Base-by-base conservation (phyloP, 768 basidiomycete genomes). In the Coprinopsis marcescibilis region DNA sequence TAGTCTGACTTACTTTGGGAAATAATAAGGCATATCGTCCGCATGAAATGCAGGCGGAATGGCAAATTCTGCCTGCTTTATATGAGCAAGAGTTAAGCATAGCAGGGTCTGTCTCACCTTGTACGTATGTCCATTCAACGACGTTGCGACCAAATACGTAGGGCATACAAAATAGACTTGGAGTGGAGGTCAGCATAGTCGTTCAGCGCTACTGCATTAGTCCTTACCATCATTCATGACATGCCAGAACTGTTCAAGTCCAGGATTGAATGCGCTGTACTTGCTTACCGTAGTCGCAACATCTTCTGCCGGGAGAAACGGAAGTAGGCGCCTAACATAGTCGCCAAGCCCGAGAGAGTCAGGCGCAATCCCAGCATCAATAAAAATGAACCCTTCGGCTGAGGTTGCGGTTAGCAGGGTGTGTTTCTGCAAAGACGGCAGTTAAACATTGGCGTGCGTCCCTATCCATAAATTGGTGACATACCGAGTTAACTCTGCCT, bases 91-190 rank as follows among this genome's bases (percentile, higher is more conserved):
- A 17, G 23, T 21, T 12, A 6, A 7, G 8, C 10, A 13, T n/a
- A n/a, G n/a, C n/a, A n/a, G 10, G 14, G 23, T 32, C 2, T 6
- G 6, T 4, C 4, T 33, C 17, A 64, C 70, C 60, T 71, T 71
- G 55, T 60, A 70, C 6, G 58, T 51, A 2, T 50, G 50, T 6
- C 51, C 53, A 14, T 43, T 43, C 44, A 71, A 67, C 10, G 65
- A 65, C 14, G 49, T 49, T 33, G 70, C 43, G 14, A 71, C 33
- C 43, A 52, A 67, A 47, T 73, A 73, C 0, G 70, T 68, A 0
- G 74, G 73, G 46, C 73, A 76, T 19, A 66, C 60, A 41, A 75
- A 69, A 38, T 73, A 71, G 10, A 71, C 73, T 67, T 43, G 11
- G 26, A 44, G 17, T 20, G 45, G 15, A 0, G 3, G 43, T 24